Base-by-base conservation (phyloP, 495 filamentous ascomycete genomes). In the Xylaria nigripes region DNA sequence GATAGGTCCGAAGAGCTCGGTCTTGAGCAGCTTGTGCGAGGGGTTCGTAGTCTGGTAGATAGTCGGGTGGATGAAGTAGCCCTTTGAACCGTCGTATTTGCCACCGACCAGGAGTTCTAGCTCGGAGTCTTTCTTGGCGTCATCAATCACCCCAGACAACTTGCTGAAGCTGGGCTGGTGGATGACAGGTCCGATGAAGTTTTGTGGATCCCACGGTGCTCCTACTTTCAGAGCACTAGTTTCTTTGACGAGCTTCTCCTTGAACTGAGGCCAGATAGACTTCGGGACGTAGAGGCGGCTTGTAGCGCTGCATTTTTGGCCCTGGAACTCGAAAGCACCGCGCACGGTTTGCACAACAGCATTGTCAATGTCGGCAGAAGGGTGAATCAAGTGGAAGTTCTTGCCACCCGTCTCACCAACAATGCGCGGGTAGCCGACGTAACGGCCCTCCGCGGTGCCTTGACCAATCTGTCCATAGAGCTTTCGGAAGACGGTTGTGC, bases 371-470 rank as follows among this genome's bases (percentile, higher is more conserved):
- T 93, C 86, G 32, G 89, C 89, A 3, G 80, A 83, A 6, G 73
- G 55, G 64, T 94, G 88, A 42, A 95, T 67, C 36, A 95, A 73
- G 71, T 92, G 89, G 76, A 90, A 95, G 71, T 95, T 95, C 81
- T 95, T 95, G 56, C 89, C 89, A 53, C 87, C 86, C 2, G 89
- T 93, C 75, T 94, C 89, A 51, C 84, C 89, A 15, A 92, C 86
- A 29, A 93, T 81, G 55, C 89, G 81, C 13, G 89, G 89, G 70
- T 89, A 94, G 42, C 81, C 78, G 51, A 76, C 73, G 65, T 90
- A 94, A 18, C 72, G 75, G 44, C 80, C 83, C 57, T 85, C 81
- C 4, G 79, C 81, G 22, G 89, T 76, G 19, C 84, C 85, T 36
- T 76, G 69, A 1, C 86, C 84, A 59, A 92, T 89, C 57, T 80